A percentile compares a stretch with the other conserved stretches of the same genome.
phyloP scores from a whole-genome alignment of 805 yeast genomes.

The Yarrowia yakushimensis region DNA sequence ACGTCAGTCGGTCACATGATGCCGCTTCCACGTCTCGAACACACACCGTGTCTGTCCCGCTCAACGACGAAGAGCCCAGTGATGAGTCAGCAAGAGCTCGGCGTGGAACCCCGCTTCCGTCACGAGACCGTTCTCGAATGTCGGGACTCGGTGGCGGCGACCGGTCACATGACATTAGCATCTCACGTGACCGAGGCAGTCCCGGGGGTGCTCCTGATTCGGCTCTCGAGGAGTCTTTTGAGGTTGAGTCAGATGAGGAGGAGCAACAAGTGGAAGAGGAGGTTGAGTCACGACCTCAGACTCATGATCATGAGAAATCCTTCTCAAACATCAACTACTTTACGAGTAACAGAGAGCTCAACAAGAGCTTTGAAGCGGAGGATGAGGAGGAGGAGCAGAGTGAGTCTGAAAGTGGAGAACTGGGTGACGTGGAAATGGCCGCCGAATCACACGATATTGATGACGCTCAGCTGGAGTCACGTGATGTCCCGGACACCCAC shows the following conservation, averaged over 20 bases:
- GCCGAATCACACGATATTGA: neutral
- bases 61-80: neutral
- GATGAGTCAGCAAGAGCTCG: neutral
- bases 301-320: constrained; percentile 8
- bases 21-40: neutral
- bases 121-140: neutral
- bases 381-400: neutral
- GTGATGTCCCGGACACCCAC: neutral
- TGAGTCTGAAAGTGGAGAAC: neutral
- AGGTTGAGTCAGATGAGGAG: neutral
- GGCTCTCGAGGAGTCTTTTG: constrained; percentile 6
- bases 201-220: constrained; percentile 20
- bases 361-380: constrained; percentile 5
- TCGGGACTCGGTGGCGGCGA: neutral
- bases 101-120: constrained; percentile 1
- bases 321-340: constrained; percentile 10
- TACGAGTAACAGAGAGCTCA: neutral
- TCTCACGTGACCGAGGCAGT: constrained; percentile 6
- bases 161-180: neutral
- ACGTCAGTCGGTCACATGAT: neutral
- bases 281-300: too few species aligned
- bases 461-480: neutral
- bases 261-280: neutral
- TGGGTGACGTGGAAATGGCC: neutral
- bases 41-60: neutral